Conservation (phyloP, 768 basidiomycete genomes). For the Lyophyllum semitale region DNA sequence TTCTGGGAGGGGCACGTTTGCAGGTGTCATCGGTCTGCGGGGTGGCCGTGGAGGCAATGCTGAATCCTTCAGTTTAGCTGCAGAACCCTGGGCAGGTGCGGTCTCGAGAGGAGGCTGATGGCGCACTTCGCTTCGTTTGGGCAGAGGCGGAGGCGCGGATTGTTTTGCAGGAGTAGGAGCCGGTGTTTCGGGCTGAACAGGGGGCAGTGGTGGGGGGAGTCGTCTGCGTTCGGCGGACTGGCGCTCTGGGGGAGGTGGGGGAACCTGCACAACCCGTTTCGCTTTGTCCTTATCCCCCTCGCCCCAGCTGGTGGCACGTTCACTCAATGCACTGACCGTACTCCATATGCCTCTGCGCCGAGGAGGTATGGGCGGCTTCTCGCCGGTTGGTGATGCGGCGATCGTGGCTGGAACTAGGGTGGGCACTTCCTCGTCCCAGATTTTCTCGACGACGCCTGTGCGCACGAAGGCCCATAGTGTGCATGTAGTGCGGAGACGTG, state of each 20-base stretch:
- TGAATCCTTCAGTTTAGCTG: slow-evolving; percentile 6
- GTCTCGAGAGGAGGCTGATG: slow-evolving; percentile 9
- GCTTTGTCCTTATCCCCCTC: slow-evolving; percentile 40
- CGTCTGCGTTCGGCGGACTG: slow-evolving; percentile 23
- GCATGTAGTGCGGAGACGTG: slow-evolving; percentile 83
- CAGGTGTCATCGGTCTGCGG: slow-evolving; percentile 29
- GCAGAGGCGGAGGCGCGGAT: slow-evolving; percentile 48
- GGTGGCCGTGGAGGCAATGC: slow-evolving; percentile 18
- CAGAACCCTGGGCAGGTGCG: not conserved
- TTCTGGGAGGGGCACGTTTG: slow-evolving; percentile 41
- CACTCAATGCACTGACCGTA: slow-evolving; percentile 63
- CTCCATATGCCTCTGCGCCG: slow-evolving; percentile 68
- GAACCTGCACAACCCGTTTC: slow-evolving; percentile 19
- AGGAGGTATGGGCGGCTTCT: slow-evolving; percentile 65
- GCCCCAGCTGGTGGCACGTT: slow-evolving; percentile 60
- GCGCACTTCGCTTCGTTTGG: slow-evolving; percentile 47
- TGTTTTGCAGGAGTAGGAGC: slow-evolving; percentile 25
- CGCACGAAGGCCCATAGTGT: slow-evolving; percentile 89
- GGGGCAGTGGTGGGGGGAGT: slow-evolving; percentile 33
- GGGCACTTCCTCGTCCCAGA: slow-evolving; percentile 86
- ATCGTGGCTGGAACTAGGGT: slow-evolving; percentile 31
- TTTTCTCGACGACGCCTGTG: slow-evolving; percentile 75
- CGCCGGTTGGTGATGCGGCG: slow-evolving; percentile 22
- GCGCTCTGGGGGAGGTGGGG: slow-evolving; percentile 14
- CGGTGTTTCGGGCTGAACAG: slow-evolving; percentile 21